Percentiles rank a stretch among this genome's conserved stretches.
phyloP scores from a whole-genome alignment of 176 grass and related monocot species.

The Zea luxurians region DNA sequence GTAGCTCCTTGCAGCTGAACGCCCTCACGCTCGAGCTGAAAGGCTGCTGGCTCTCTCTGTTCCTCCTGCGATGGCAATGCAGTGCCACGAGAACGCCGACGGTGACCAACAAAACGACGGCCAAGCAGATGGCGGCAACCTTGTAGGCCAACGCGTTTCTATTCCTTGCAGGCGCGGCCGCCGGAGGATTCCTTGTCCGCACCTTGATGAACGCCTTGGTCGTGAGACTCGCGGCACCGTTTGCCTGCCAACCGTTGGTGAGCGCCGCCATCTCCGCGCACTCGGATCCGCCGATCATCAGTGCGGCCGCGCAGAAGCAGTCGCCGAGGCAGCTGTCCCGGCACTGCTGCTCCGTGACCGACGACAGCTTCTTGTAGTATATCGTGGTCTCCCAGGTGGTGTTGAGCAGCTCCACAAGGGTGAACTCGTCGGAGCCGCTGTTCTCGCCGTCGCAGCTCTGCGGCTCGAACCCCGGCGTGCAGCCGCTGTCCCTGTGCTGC shows the following conservation, averaged over 20 bases:
- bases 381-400: not conserved
- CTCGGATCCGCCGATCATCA: not conserved
- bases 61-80: not conserved
- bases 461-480: constrained; percentile 28
- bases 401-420: not conserved
- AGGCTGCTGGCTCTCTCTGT: not conserved
- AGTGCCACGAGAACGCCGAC: not conserved
- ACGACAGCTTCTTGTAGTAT: constrained; percentile 13
- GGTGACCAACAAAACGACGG: not conserved
- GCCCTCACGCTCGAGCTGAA: not conserved
- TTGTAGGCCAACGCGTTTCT: too few relatives aligned
- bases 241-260: not conserved
- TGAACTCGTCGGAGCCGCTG: not conserved
- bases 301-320: constrained; percentile 18
- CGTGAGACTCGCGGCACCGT: not conserved
- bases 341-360: constrained; percentile 9
- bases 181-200: not conserved
- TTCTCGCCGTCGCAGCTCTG: constrained; percentile 19
- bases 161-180: too few relatives aligned
- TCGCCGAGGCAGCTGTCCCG: constrained; percentile 22
- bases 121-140: not conserved
- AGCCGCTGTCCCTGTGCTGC: constrained; percentile 16
- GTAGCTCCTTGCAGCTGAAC: constrained; percentile 36
- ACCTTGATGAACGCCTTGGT: constrained; percentile 33
- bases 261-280: constrained; percentile 12